Base-by-base conservation (phyloP, 305 asterid species). In the Fraxinus velutina region DNA sequence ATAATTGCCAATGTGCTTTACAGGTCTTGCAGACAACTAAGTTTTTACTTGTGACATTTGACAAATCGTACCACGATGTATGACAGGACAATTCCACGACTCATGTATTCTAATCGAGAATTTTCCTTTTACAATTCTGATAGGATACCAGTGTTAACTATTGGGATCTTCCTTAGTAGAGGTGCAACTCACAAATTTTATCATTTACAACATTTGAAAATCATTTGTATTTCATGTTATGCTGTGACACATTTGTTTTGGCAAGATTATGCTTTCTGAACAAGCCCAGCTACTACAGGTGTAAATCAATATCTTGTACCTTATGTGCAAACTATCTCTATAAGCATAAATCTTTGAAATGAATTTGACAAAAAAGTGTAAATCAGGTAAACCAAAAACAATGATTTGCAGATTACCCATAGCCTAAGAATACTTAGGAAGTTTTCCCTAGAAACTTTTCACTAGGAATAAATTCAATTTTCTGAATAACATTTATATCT, bases 21-120 rank as follows among this genome's bases (percentile, higher is more conserved):
- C 68, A 60, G 30, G 27, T 78, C 34, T 32, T n/a, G 73, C n/a
- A 8, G 64, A 3, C 10, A 34, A 70, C 55, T 30, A 10, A 9
- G 19, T 37, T 17, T 75, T 74, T 55, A 5, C 29, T 42, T 32
- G 47, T 39, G 37, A 50, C 13, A 33, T 77, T 37, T 55, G 22
- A 37, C 39, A 42, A 13, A 55, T 62, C 47, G 39, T 52, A 78
- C 50, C 50, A 44, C 15, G n/a, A 30, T 7, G 79, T 8, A 42
- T 74, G 42, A 39, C 21, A 21, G 36, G 57, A 60, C 30, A 55
- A 47, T 77, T 57, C 7, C 17, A 27, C 15, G n/a, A 57, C 73
- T 73, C 70, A 62, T n/a, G 32, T 21, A n/a, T 39, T 77, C 36
- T 50, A 81, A 29, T 70, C 9, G 32, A 70, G 78, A 42, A 77